Base-by-base conservation (phyloP, 2,329 filamentous ascomycete species). In the Aschersonia sp. region DNA sequence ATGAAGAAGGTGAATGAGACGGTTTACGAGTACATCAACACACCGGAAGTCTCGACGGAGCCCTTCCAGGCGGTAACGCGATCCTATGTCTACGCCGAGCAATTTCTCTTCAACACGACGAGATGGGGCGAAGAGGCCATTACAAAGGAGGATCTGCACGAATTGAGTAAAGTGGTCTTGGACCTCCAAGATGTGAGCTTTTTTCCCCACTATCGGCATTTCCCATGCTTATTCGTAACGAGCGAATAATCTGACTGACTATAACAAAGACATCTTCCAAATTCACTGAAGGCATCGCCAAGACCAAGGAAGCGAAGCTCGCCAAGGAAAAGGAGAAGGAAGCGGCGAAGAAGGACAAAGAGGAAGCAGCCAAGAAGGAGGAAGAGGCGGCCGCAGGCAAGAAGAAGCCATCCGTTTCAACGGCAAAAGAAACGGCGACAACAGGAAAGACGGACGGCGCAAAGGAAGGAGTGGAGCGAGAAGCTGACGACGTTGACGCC, bases 101-200 rank as follows among this genome's bases (percentile, higher is more conserved):
- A 29, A 6, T 45, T 45, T 10, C 9, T 43, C 1, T 37, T n/a
- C 22, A 31, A 45, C 40, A 31, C 30, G 5, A 43, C 31, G 2
- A 48, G 45, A 32, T 48, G 45, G 29, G 12, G 32, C 2, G 39
- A 22, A 6, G 44, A 45, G 2, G 29, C 42, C 9, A 43, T 48
- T 30, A 45, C 43, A 7, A 45, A 48, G 32, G 44, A 48, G 14
- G 47, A 48, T 32, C 30, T 48, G 44, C 32, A 43, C 14, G 10
- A 43, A 4, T 11, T 48, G 30, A 41, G 14, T 2, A 32, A 45
- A 29, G 32, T 48, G 4, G 32, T 45, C 6, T 3, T 40, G 29
- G 44, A 46, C 8, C 29, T 48, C 35, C 39, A 48, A 14, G n/a
- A 45, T 30, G 47, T 48, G 40, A 30, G 44, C 42, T n/a, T 37